A percentile compares a stretch with the other conserved stretches of the same genome.
These are phyloP conservation scores for Xylaria sp. DNA, from an alignment of 2,329 filamentous ascomycete species.

Conservation along the genomic window DNA sequence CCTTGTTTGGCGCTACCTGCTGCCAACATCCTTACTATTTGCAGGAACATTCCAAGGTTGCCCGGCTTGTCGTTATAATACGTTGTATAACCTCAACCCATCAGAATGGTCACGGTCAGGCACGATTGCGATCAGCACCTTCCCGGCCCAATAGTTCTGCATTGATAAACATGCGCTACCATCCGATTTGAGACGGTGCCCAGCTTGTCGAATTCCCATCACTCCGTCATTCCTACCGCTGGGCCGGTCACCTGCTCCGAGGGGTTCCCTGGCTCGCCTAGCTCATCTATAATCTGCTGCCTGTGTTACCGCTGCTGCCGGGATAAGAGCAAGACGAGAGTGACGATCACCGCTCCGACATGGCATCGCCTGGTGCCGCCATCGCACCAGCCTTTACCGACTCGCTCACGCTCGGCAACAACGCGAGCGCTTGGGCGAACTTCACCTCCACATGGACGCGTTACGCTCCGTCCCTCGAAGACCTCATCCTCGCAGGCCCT, in stretches of 20 bases:
- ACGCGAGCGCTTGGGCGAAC: constrained; percentile 62
- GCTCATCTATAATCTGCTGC: background rate
- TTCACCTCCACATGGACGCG: constrained; percentile 66
- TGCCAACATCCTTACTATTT: background rate
- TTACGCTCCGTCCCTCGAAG: constrained; percentile 72
- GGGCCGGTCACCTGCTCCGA: constrained; percentile 10
- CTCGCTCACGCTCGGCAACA: constrained; percentile 55
- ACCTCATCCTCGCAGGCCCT: constrained; percentile 75
- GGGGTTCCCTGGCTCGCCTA: background rate
- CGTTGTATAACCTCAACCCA: background rate
- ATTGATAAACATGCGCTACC: constrained; percentile 23
- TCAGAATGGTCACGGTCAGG: constrained; percentile 24
- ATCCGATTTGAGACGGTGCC: constrained; percentile 27
- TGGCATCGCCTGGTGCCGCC: constrained; percentile 49
- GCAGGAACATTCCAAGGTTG: constrained; percentile 6
- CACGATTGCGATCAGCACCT: constrained; percentile 15
- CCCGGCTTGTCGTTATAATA: constrained; percentile 15
- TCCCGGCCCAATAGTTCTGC: constrained; percentile 1
- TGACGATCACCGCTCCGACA: constrained; percentile 27
- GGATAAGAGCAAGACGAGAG: constrained; percentile 11
- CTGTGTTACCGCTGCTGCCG: background rate
- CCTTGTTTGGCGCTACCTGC: constrained; percentile 15
- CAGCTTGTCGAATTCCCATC: constrained; percentile 14
- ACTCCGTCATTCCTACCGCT: constrained; percentile 15
- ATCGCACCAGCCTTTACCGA: constrained; percentile 47